Base-by-base conservation (phyloP, 1,139 yeast genomes). In the Taphrina confusa region DNA sequence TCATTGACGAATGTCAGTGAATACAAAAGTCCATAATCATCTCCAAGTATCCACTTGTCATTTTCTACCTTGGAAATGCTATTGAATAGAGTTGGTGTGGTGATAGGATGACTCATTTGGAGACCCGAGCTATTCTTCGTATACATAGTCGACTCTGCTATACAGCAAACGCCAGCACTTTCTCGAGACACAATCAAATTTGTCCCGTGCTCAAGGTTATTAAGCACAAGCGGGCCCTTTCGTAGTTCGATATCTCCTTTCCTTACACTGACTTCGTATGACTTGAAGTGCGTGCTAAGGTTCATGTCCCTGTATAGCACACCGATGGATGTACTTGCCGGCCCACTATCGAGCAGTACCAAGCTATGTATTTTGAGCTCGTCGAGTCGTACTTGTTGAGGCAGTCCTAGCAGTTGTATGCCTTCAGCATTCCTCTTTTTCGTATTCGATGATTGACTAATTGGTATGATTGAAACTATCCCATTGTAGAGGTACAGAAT, bases 11-110 rank as follows among this genome's bases (percentile, higher is more conserved):
- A 36, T 9, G 54, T 60, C 31, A 66, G 30, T 22, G 64, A 51
- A 42, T 64, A 61, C 11, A 65, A 28, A 28, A 59, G 55, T 12
- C 68, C 68, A 25, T 59, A 57, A 20, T 66, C 68, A 39, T 66
- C 68, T 9, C 66, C 66, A 11, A 66, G 61, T 4, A 66, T 39
- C 40, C 47, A 65, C 20, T 62, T 61, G 27, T 44, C 37, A 25
- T 37, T 60, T 18, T 57, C 63, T 14, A 64, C 45, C 8, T 47
- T 23, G 2, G 66, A 45, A 30, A 52, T 60, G 30, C 67, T 62
- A 31, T 63, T 61, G 46, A 64, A 65, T 30, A 51, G 52, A 6
- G 63, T 61, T 23, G 67, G 66, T n/a, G 49, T 59, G 12, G 60
- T 44, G 20, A 64, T 54, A 3, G 66, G 62, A 18, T 54, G 9